Evolutionary conservation across 1,284 basidiomycete genomes (phyloP), one percentile per base, ranked within the genome.

Genomic region (Ustilago nuda): DNA sequence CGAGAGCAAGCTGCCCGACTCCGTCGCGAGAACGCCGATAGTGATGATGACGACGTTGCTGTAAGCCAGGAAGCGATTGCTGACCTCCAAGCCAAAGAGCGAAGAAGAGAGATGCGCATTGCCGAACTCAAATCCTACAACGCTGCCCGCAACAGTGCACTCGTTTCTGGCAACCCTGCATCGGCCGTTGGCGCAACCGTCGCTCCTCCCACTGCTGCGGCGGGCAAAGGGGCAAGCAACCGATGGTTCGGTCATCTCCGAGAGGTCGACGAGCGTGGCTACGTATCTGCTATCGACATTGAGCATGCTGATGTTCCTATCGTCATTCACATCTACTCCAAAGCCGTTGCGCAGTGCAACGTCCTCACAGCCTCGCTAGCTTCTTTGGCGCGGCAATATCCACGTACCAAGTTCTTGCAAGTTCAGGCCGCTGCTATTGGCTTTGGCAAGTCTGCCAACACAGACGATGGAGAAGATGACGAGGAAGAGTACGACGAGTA

Each of bases 281-380:
- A 80, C 65, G 81, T 76, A 35, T 58, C 73, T 2, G 68, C 78
- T 5, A 82, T 82, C 50, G 81, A 83, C 65, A 72, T 74, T 41
- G 80, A 78, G 45, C 52, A 69, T 12, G 15, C 50, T 7, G 45
- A 35, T n/a, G 67, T 71, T 17, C 60, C 72, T 35, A 62, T 83
- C 32, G 78, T 83, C 13, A 78, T 82, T 4, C 82, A 83, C 51
- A 78, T 83, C 60, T 83, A 83, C 64, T 74, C 70, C 13, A 81
- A 75, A 50, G 81, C 65, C 12, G 77, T 81, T 2, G 66, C 65
- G 5, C 74, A 76, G n/a, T 82, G 82, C 60, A 70, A 69, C 45
- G 30, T 60, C 7, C 64, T 83, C 45, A 79, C 79, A 19, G 19
- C 66, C 7, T 62, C 79, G 3, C 66, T 83, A 5, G 56, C 75